Evolutionary conservation across 495 filamentous ascomycete species (phyloP), one percentile per base, ranked within the genome.

Genomic region (Penicillium steckii): DNA sequence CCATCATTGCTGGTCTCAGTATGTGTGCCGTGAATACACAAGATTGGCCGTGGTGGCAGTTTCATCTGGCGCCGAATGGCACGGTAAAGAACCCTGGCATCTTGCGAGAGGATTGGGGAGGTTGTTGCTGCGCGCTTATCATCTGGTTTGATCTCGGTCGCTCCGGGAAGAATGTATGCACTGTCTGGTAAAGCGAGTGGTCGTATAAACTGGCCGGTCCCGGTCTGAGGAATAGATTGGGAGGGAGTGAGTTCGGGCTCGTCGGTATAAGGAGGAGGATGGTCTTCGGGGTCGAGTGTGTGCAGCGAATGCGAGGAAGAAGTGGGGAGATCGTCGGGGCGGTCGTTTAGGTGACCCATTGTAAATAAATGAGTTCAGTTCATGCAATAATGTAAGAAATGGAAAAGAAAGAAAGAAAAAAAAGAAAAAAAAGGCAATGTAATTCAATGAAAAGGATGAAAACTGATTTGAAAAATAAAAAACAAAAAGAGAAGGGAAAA

Each of bases 11-110:
- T 50, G 3, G 57, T 52, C 32, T 74, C 66, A 8, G 50, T 61
- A 45, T 77, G 74, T 3, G 56, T 57, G 21, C 74, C 74, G 19
- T 53, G 45, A 17, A 77, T 48, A 27, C 41, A 43, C n/a, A 77
- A 61, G 6, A 61, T 51, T 10, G 71, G 72, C 1, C 68, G 72
- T 7, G 67, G 64, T 0, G 74, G 74, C 17, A 73, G 55, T 29
- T 52, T 62, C 10, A 66, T 62, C 50, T 77, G 71, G 17, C 54
- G 51, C 24, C 37, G 35, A 43, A 75, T 59, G 8, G 64, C 47
- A 18, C 46, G 18, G 52, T 62, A 60, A 19, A 77, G 64, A 13
- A 48, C 50, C 22, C 52, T 32, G 25, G 59, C 37, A 27, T 67
- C 47, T 12, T 18, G 25, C 19, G 65, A 71, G 17, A 71, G 59